phyloP scores from a whole-genome alignment of 257 asterid species.

The Lantana camara region DNA sequence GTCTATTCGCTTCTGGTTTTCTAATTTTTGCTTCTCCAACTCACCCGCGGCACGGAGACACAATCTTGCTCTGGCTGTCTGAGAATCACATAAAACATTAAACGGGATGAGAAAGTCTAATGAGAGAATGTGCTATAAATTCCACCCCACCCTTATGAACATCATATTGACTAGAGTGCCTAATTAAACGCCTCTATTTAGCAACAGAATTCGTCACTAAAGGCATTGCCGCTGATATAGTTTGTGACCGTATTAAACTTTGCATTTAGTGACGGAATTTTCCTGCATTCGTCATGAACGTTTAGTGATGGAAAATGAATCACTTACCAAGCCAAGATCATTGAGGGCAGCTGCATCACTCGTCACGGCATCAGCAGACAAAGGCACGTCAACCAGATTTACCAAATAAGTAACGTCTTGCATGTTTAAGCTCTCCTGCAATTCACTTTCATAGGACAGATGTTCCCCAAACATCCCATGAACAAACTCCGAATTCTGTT shows the following conservation, averaged over 20 bases:
- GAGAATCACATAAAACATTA: constrained; percentile 22
- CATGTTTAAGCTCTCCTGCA: constrained; percentile 69
- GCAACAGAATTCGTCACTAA: too few species aligned
- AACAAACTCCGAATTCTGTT: constrained; percentile 38
- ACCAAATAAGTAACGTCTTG: constrained; percentile 58
- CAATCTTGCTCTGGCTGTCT: constrained; percentile 73
- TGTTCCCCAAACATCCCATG: constrained; percentile 52
- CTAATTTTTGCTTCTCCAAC: constrained; percentile 64
- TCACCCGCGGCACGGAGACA: constrained; percentile 92
- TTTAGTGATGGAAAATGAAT: not conserved
- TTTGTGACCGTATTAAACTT: too few species aligned
- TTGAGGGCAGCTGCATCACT: constrained; percentile 53
- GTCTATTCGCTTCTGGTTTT: constrained; percentile 60
- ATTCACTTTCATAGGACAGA: constrained; percentile 54
- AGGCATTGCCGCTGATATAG: too few species aligned
- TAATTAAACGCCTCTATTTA: too few species aligned
- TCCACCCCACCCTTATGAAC: too few species aligned
- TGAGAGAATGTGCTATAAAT: too few species aligned
- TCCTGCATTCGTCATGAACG: too few species aligned
- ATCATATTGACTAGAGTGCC: too few species aligned
- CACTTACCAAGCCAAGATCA: constrained; percentile 75
- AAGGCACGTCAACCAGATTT: constrained; percentile 60
- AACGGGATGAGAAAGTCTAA: too few species aligned
- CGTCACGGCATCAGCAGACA: constrained; percentile 46
- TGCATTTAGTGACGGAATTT: too few species aligned